These are phyloP conservation scores for Paraglomus occultum DNA, from an alignment of 192 early-diverging fungal species.

Conservation along the genomic window DNA sequence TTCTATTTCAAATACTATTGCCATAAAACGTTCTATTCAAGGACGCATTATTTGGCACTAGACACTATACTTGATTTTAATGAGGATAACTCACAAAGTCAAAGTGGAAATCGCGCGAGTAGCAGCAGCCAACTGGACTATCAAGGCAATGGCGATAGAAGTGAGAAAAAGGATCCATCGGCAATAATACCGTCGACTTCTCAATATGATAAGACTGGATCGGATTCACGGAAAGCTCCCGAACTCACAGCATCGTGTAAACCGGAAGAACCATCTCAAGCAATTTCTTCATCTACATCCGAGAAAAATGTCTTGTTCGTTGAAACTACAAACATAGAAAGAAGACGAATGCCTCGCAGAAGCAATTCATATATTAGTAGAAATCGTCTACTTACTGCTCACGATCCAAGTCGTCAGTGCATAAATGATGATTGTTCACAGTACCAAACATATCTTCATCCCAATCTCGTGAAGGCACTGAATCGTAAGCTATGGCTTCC, in stretches of 20 bases:
- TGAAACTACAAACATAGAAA: too few species aligned
- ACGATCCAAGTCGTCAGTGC: constrained; percentile 17
- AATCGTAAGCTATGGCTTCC: constrained; percentile 44
- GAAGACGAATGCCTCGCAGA: too few species aligned
- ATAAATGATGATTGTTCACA: constrained; percentile 38
- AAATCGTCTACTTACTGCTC: neutral
- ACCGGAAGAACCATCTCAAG: too few species aligned
- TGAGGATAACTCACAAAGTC: neutral
- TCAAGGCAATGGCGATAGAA: neutral
- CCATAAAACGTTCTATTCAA: constrained; percentile 41
- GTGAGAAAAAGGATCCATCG: too few species aligned
- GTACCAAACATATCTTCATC: constrained; percentile 47
- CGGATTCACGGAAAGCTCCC: too few species aligned
- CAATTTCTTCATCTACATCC: too few species aligned
- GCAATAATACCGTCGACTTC: too few species aligned
- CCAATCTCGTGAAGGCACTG: constrained; percentile 40
- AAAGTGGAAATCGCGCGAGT: neutral
- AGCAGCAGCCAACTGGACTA: neutral
- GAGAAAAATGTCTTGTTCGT: too few species aligned
- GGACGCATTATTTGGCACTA: constrained; percentile 45
- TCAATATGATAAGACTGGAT: too few species aligned
- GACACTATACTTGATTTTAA: constrained; percentile 31
- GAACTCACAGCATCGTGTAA: too few species aligned
- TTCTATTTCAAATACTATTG: constrained; percentile 47
- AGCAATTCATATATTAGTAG: too few species aligned